Evolutionary conservation across 106 monocot species (phyloP), one percentile per base, ranked within the genome.

Genomic region (Platanthera zijinensis): DNA sequence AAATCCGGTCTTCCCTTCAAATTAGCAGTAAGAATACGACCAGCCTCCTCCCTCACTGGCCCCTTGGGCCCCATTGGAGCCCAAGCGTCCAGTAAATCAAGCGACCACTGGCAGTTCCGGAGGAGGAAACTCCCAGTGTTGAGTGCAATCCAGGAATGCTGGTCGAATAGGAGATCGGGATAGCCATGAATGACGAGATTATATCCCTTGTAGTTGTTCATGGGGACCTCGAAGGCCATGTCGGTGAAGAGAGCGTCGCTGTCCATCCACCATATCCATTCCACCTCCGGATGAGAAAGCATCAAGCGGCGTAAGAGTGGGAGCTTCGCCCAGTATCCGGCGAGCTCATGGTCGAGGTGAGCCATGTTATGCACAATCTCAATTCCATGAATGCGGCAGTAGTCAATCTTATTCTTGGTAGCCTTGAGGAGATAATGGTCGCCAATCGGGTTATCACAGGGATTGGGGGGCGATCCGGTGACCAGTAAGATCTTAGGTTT

Each of bases 241-340:
- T 92, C 92, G 57, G 92, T 92, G 78, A 92, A 89, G 30, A 92
- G 71, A 11, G 92, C 92, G 77, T 92, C 92, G 82, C 87, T 87
- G 83, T 92, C 92, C 85, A 92, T 87, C 92, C 92, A 92, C 92
- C 92, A 92, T 79, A 92, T 81, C 92, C 92, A 92, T 78, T 92
- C 92, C 22, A 86, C 79, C 85, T 92, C 92, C 56, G 92, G 92
- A 59, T 92, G 92, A 10, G 92, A 87, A 4, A 92, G 71, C 85
- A 92, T 86, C 32, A 92, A 84, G 28, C 75, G 71, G 5, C 92
- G 82, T 22, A 89, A 61, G 18, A 92, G 77, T 13, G 92, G 92
- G 5, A 92, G 84, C 79, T 92, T 92, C 0, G 92, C 87, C 92
- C 92, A 92, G 81, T 92, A 89, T 7, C 89, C 92, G 14, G 89